Conservation (phyloP, 2,329 filamentous ascomycete species). For the Dryadomyces quercivorus region DNA sequence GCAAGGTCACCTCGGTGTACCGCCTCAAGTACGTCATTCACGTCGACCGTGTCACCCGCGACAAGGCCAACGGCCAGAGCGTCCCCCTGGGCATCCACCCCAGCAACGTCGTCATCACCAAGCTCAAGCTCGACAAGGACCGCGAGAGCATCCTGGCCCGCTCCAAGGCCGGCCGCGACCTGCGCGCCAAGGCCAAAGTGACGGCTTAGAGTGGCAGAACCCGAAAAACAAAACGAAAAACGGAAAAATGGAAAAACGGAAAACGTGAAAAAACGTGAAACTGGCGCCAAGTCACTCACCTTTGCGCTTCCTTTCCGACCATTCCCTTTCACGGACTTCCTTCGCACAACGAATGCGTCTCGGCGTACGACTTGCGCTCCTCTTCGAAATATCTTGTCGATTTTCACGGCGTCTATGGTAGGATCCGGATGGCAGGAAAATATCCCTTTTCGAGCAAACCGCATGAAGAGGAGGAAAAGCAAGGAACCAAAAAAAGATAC, state of each 20-base stretch:
- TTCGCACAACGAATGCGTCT: background rate
- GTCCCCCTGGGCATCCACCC: slow-evolving; percentile 91
- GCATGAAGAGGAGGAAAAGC: slow-evolving; percentile 10
- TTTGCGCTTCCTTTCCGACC: background rate
- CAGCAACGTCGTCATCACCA: slow-evolving; percentile 96
- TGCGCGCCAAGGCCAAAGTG: slow-evolving; percentile 58
- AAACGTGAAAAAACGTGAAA: background rate
- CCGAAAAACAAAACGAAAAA: background rate
- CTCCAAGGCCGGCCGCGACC: slow-evolving; percentile 70
- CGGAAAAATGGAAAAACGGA: slow-evolving; percentile 1
- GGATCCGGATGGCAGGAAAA: slow-evolving; percentile 8
- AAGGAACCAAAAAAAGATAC: slow-evolving; percentile 21
- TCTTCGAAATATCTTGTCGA: background rate
- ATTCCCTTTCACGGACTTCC: background rate
- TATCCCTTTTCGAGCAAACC: slow-evolving; percentile 8
- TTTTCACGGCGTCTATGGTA: slow-evolving; percentile 11
- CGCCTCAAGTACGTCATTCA: slow-evolving; percentile 96
- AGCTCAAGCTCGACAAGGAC: slow-evolving; percentile 97
- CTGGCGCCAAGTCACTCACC: no score
- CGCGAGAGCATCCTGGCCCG: slow-evolving; percentile 79
- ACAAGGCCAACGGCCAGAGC: slow-evolving; percentile 95
- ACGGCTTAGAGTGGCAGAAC: slow-evolving; percentile 23
- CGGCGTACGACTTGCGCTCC: background rate
- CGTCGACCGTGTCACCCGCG: slow-evolving; percentile 90
- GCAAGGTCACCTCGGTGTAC: slow-evolving; percentile 97